phyloP scores from a whole-genome alignment of 2,329 filamentous ascomycete species.

The Venturia nashicola region DNA sequence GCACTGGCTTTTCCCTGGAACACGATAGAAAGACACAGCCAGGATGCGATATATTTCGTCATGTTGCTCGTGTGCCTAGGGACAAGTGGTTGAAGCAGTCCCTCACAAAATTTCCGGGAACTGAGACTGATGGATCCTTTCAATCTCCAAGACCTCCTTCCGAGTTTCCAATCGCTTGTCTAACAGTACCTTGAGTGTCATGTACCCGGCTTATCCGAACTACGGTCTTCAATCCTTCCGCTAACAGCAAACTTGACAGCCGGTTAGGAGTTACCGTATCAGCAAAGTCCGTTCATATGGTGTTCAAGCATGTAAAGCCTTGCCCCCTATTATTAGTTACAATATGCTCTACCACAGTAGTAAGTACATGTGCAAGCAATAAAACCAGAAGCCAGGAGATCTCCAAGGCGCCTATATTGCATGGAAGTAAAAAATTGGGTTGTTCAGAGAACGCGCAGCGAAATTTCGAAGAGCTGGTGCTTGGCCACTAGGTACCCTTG shows the following conservation, averaged over 20 bases:
- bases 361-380: no score
- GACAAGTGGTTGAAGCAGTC: background rate
- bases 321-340: no score
- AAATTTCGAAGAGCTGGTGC: no score
- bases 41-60: background rate
- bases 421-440: no score
- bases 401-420: no score
- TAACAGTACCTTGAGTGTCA: background rate
- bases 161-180: background rate
- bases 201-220: background rate
- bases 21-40: no score
- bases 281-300: background rate
- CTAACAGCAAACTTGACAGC: background rate
- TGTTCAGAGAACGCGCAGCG: no score
- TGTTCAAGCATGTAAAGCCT: background rate
- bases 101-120: background rate
- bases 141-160: background rate
- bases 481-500: no score
- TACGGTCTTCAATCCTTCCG: background rate
- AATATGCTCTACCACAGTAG: no score
- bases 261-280: background rate
- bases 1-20: no score
- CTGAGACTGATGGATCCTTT: background rate
- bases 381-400: no score
- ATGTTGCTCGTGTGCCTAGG: background rate